phyloP scores from a whole-genome alignment of 371 early-diverging fungal species.

The Mortierella polycephala region DNA sequence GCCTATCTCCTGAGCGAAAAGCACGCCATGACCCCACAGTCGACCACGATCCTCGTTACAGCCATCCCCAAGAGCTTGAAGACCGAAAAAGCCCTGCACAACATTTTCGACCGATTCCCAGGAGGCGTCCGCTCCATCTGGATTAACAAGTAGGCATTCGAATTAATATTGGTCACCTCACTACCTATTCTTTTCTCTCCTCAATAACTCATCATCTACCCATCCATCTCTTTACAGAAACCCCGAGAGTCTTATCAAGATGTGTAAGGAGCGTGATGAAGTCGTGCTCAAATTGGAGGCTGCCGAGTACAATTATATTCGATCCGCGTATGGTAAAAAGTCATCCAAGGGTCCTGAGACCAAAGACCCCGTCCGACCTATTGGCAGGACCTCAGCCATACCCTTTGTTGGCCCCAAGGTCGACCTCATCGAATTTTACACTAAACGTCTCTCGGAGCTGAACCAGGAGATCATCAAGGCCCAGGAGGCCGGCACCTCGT shows the following conservation, averaged over 20 bases:
- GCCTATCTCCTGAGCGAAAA: conserved; percentile 67
- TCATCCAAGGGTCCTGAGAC: conserved; percentile 7
- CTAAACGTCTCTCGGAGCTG: conserved; percentile 61
- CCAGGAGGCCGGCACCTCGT: conserved; percentile 35
- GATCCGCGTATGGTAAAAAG: conserved; percentile 31
- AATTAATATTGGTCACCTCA: neutral
- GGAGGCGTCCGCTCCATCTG: conserved; percentile 79
- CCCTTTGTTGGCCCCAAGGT: conserved; percentile 74
- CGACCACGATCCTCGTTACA: conserved; percentile 75
- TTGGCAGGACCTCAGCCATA: conserved; percentile 63
- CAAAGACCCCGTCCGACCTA: conserved; percentile 60
- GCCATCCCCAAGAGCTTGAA: conserved; percentile 64
- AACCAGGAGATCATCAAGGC: conserved; percentile 64
- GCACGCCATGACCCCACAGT: conserved; percentile 67
- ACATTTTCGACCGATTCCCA: conserved; percentile 74
- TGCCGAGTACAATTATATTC: conserved; percentile 40
- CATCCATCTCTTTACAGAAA: conserved; percentile 31
- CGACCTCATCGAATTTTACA: conserved; percentile 71
- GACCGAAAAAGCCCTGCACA: conserved; percentile 57
- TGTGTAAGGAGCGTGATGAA: conserved; percentile 68
- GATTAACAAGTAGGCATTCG: conserved; percentile 66
- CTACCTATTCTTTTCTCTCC: neutral
- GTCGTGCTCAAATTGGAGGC: conserved; percentile 55
- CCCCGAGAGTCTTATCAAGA: conserved; percentile 61
- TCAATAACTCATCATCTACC: neutral